Conservation (phyloP, 2,329 filamentous ascomycete species). For the Aspergillus aculeatus region DNA sequence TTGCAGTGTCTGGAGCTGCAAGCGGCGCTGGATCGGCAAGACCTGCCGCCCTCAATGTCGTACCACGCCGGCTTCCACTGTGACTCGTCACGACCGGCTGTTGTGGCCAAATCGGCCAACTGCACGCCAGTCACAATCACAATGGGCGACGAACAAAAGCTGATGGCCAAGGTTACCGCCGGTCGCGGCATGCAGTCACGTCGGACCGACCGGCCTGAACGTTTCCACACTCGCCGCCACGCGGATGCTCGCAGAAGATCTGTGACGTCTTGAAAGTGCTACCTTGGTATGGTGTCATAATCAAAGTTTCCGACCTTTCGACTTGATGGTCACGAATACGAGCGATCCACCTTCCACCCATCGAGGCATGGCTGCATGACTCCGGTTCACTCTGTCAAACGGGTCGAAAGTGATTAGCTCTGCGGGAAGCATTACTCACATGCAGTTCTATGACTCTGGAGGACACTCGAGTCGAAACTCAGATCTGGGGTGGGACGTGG, state of each 20-base stretch:
- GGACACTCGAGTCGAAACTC: neutral
- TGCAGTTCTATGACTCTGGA: neutral
- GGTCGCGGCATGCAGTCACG: conserved; percentile 20
- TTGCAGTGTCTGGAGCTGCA: conserved; percentile 41
- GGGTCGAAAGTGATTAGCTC: neutral
- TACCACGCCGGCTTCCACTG: conserved; percentile 21
- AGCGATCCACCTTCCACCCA: neutral
- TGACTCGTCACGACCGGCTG: conserved; percentile 26
- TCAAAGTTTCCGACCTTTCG: neutral
- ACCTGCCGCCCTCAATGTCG: conserved; percentile 18
- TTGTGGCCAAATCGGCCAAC: conserved; percentile 30
- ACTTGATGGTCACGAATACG: neutral
- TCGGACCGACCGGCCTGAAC: conserved; percentile 20
- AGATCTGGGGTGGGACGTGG: neutral
- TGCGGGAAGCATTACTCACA: neutral
- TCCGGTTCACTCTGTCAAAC: neutral
- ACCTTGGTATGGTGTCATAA: neutral
- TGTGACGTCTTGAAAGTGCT: conserved; percentile 21
- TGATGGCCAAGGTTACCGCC: conserved; percentile 17
- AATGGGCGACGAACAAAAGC: conserved; percentile 36
- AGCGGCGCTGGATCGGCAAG: conserved; percentile 24
- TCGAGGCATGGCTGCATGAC: neutral
- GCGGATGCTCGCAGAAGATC: conserved; percentile 23
- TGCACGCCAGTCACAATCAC: conserved; percentile 34
- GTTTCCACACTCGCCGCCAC: conserved; percentile 20